phyloP scores from a whole-genome alignment of 106 monocot genomes.

The Dendrobium officinale region DNA sequence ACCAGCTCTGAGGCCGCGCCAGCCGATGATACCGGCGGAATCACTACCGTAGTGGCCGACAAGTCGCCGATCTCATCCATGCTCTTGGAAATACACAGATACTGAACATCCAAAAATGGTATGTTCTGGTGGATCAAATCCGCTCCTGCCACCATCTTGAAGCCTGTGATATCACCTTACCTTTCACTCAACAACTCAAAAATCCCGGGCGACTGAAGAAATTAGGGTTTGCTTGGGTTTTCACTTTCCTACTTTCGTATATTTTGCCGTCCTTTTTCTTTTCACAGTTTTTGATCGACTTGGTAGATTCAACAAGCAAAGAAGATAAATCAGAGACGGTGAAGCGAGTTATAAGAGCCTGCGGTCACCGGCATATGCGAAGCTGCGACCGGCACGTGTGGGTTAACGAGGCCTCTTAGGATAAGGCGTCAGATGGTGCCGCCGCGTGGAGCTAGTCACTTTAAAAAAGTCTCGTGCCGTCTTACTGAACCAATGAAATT shows the following conservation, averaged over 20 bases:
- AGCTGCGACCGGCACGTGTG: neutral
- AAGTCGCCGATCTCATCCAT: conserved; percentile 27
- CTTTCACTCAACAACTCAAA: neutral
- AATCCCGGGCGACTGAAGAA: neutral
- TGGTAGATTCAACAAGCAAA: neutral
- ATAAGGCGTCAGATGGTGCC: neutral
- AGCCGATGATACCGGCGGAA: conserved; percentile 5
- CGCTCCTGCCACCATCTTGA: conserved; percentile 58
- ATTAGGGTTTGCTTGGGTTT: neutral
- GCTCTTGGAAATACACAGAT: conserved; percentile 28
- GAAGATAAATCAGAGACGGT: neutral
- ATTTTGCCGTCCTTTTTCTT: neutral
- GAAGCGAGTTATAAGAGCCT: neutral
- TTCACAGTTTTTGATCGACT: neutral
- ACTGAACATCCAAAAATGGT: conserved; percentile 36
- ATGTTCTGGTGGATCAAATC: conserved; percentile 53
- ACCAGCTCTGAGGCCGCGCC: conserved; percentile 35
- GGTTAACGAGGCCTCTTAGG: neutral
- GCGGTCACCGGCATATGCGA: neutral
- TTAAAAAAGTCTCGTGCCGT: neutral
- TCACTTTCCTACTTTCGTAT: neutral
- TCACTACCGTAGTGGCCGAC: neutral
- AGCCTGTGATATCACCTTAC: neutral
- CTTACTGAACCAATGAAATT: neutral
- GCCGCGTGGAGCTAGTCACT: neutral